phyloP scores from a whole-genome alignment of 169 alveolate species.

The Eimeria sp. region DNA sequence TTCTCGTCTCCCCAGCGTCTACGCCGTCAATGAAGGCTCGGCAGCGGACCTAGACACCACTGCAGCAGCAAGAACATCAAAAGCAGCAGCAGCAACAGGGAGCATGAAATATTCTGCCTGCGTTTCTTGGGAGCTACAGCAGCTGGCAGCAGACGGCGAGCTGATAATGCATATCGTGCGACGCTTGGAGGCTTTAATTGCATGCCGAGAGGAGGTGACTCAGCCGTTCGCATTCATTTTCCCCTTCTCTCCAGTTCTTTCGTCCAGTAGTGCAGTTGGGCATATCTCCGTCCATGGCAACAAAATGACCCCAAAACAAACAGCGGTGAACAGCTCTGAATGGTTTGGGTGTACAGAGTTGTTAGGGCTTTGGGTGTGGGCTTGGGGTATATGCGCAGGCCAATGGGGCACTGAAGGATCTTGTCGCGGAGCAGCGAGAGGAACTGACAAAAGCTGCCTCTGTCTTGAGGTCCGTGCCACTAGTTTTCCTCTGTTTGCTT shows the following conservation, averaged over 20 bases:
- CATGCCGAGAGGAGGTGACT: conserved; percentile 14
- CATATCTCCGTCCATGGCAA: too few species aligned
- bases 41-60: neutral
- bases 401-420: neutral
- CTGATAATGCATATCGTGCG: neutral
- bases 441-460: conserved; percentile 48
- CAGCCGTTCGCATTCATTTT: too few species aligned
- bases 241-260: neutral
- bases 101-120: neutral
- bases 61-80: neutral
- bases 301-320: too few species aligned
- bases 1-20: neutral
- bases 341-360: too few species aligned
- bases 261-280: too few species aligned
- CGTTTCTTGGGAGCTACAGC: conserved; percentile 38
- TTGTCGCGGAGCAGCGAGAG: conserved; percentile 25
- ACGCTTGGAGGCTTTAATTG: conserved; percentile 28
- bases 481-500: neutral
- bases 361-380: neutral
- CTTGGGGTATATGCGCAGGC: conserved; percentile 7
- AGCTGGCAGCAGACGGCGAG: conserved; percentile 27
- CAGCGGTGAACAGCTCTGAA: too few species aligned
- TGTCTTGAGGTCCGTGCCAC: neutral
- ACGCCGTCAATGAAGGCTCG: neutral
- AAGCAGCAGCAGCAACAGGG: neutral